Evolutionary conservation across 371 early-diverging fungal species (phyloP).

Genomic region (Actinomortierella ambigua): DNA sequence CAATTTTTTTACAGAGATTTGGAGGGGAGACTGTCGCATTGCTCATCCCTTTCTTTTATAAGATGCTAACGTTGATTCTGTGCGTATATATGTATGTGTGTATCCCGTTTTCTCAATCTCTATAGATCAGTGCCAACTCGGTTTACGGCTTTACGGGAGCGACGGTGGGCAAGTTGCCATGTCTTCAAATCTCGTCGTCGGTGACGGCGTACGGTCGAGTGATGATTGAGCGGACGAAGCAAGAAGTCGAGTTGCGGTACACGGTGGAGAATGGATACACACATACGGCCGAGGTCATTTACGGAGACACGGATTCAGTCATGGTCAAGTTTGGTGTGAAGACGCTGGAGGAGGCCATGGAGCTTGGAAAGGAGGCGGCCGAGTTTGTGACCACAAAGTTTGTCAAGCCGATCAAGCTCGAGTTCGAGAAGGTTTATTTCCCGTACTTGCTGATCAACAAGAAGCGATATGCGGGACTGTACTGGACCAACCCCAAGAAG

Average conservation of each 20-base stretch:
- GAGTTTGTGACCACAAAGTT: conserved; percentile 88
- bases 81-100: background rate
- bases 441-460: conserved; percentile 99
- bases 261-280: conserved; percentile 87
- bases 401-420: conserved; percentile 96
- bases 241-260: conserved; percentile 88
- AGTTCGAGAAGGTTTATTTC: conserved; percentile 99
- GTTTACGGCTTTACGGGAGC: conserved; percentile 99
- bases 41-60: too few species aligned
- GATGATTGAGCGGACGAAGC: conserved; percentile 97
- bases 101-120: too few species aligned
- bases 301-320: conserved; percentile 99
- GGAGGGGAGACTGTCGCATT: too few species aligned
- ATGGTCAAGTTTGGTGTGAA: conserved; percentile 98
- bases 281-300: conserved; percentile 94
- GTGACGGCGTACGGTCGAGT: conserved; percentile 98
- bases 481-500: conserved; percentile 93
- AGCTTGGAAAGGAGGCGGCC: conserved; percentile 89
- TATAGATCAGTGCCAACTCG: conserved; percentile 96
- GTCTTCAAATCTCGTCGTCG: conserved; percentile 98
- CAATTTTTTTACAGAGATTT: background rate
- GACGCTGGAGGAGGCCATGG: conserved; percentile 87
- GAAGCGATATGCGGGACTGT: conserved; percentile 99
- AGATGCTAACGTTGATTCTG: too few species aligned
- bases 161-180: conserved; percentile 96